Conservation (phyloP, 2,329 filamentous ascomycete species). For the Coniella lustricola region DNA sequence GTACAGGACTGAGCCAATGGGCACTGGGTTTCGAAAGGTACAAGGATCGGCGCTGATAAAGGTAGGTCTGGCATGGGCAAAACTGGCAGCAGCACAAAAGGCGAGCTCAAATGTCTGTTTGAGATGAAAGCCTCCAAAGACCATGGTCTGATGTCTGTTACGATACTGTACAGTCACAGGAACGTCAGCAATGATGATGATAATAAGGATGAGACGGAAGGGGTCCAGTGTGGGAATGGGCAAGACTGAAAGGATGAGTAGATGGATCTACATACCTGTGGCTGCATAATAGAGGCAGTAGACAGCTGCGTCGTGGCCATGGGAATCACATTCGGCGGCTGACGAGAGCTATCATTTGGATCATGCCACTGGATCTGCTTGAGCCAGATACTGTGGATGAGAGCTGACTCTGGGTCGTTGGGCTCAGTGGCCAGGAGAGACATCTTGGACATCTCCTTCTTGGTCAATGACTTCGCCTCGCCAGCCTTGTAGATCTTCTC, state of each 20-base stretch:
- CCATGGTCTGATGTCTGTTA: conserved; percentile 63
- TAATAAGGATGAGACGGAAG: no score
- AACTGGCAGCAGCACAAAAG: conserved; percentile 66
- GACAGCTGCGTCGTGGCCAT: conserved; percentile 51
- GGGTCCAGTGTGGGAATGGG: no score
- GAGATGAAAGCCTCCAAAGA: conserved; percentile 68
- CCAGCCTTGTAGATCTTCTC: conserved; percentile 55
- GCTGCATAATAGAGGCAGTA: conserved; percentile 69
- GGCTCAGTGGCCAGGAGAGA: conserved; percentile 62
- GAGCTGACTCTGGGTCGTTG: conserved; percentile 61
- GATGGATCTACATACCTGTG: conserved; percentile 31
- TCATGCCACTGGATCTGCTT: conserved; percentile 56
- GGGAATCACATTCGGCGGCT: conserved; percentile 40
- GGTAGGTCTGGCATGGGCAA: conserved; percentile 61
- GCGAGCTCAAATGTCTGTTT: conserved; percentile 71
- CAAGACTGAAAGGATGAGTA: no score
- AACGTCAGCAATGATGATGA: no score
- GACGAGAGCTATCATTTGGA: conserved; percentile 24
- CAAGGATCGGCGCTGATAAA: conserved; percentile 68
- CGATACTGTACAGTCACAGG: conserved; percentile 1
- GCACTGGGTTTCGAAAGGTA: conserved; percentile 69
- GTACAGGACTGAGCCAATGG: conserved; percentile 67
- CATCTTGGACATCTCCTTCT: conserved; percentile 54
- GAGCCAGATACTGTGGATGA: conserved; percentile 70
- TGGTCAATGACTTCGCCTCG: conserved; percentile 50